A percentile compares a stretch with the other conserved stretches of the same genome.
Conservation (phyloP, 1,284 basidiomycete species). For the Puccinia polysora region DNA sequence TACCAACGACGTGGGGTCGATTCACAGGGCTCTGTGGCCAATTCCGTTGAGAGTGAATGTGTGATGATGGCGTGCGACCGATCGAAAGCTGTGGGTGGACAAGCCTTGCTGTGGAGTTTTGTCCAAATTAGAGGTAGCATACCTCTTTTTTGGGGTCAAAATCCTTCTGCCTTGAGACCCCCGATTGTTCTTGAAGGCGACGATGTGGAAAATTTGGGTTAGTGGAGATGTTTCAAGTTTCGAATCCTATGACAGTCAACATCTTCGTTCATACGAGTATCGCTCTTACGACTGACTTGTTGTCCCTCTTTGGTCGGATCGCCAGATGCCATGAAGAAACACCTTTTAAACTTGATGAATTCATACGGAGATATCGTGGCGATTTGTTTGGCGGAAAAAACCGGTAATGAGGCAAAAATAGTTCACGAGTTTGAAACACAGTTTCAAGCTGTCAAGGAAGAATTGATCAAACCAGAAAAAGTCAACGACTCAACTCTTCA, state of each 20-base stretch:
- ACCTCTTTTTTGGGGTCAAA: slow-evolving; percentile 80
- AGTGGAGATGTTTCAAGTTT: not conserved
- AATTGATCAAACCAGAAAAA: too few species aligned
- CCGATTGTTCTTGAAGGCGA: slow-evolving; percentile 76
- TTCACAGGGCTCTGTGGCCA: slow-evolving; percentile 58
- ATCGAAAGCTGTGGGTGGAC: slow-evolving; percentile 46
- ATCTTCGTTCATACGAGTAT: not conserved
- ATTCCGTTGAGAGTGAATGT: slow-evolving; percentile 59
- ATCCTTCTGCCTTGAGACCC: slow-evolving; percentile 70
- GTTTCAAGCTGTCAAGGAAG: slow-evolving; percentile 62
- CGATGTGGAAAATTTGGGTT: slow-evolving; percentile 63
- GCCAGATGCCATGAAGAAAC: slow-evolving; percentile 33
- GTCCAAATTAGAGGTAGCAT: slow-evolving; percentile 85
- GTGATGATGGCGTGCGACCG: not conserved
- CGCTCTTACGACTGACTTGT: not conserved
- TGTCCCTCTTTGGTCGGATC: not conserved
- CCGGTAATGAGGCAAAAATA: slow-evolving; percentile 30
- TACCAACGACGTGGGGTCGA: slow-evolving; percentile 59
- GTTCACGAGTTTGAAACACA: slow-evolving; percentile 18
- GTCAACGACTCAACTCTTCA: slow-evolving; percentile 39
- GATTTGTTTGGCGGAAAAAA: slow-evolving; percentile 35
- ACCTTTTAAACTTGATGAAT: slow-evolving; percentile 5
- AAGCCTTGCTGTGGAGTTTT: slow-evolving; percentile 82
- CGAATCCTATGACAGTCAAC: not conserved
- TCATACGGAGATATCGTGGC: slow-evolving; percentile 18